Evolutionary conservation across 306 rosid genomes (phyloP).

Genomic region (Prunus padus): DNA sequence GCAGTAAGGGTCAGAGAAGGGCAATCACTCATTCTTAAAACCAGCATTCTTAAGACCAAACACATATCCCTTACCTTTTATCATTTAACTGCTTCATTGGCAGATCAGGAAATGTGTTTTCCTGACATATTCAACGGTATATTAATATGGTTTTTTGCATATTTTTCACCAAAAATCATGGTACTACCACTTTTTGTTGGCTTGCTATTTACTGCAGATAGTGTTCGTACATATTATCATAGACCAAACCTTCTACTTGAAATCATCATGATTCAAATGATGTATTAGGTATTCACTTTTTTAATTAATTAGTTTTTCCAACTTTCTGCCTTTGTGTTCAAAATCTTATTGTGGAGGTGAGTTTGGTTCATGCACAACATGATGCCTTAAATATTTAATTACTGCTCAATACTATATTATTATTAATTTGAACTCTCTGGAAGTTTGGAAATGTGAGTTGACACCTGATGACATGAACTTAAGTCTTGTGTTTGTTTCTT

Average conservation of each 20-base stretch:
- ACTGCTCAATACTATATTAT: too few relatives aligned
- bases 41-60: background rate
- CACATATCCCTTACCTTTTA: background rate
- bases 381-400: too few relatives aligned
- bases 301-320: too few relatives aligned
- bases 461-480: background rate
- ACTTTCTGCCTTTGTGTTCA: too few relatives aligned
- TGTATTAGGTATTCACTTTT: too few relatives aligned
- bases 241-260: background rate
- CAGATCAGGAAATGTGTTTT: background rate
- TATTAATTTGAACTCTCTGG: background rate
- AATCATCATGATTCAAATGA: background rate
- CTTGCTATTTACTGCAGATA: background rate
- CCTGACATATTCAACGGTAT: background rate
- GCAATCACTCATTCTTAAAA: background rate
- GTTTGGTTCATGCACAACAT: too few relatives aligned
- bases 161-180: background rate
- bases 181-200: background rate
- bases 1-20: background rate
- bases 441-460: background rate
- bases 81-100: background rate
- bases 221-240: background rate
- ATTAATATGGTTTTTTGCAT: background rate
- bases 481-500: background rate
- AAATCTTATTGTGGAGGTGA: too few relatives aligned